A percentile compares a stretch with the other conserved stretches of the same genome.
Evolutionary conservation across 108 stramenopile species (phyloP).

Genomic region (Fragilaria radians): DNA sequence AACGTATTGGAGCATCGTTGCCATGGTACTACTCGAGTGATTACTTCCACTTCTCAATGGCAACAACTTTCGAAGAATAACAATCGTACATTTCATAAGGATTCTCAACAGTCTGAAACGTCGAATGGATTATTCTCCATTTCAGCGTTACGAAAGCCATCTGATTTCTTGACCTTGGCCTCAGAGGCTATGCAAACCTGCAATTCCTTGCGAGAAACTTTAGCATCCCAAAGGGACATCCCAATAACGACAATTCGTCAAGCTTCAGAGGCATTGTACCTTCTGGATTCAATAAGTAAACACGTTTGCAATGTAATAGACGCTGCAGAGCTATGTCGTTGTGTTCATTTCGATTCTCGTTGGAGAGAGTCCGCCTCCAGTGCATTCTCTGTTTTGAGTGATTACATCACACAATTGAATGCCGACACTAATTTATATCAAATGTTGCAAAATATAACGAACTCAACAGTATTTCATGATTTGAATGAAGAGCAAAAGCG

Average conservation of each 20-base stretch:
- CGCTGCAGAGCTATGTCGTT: conserved; percentile 90
- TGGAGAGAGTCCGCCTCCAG: conserved; percentile 73
- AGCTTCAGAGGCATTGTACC: conserved; percentile 51
- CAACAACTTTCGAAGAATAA: too few relatives aligned
- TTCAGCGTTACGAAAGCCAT: conserved; percentile 38
- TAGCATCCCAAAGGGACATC: conserved; percentile 13
- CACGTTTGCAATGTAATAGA: conserved; percentile 93
- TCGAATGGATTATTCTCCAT: conserved; percentile 63
- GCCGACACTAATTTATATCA: conserved; percentile 68
- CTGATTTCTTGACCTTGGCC: conserved; percentile 57
- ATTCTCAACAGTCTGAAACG: too few relatives aligned
- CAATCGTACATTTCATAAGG: too few relatives aligned
- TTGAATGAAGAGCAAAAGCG: conserved; percentile 68
- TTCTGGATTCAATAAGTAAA: conserved; percentile 82
- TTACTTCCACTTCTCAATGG: too few relatives aligned
- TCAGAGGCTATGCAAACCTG: conserved; percentile 48
- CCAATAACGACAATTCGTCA: conserved; percentile 14
- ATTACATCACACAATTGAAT: conserved; percentile 86
- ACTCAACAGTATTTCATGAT: conserved; percentile 5
- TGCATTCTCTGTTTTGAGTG: conserved; percentile 68
- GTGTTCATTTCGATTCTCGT: conserved; percentile 59
- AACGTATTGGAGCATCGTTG: too few relatives aligned
- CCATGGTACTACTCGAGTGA: too few relatives aligned
- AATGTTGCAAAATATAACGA: conserved; percentile 26
- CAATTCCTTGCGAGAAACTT: conserved; percentile 40